Evolutionary conservation across 441 rosid species (phyloP), one percentile per base, ranked within the genome.

Genomic region (Adansonia rubrostipa): DNA sequence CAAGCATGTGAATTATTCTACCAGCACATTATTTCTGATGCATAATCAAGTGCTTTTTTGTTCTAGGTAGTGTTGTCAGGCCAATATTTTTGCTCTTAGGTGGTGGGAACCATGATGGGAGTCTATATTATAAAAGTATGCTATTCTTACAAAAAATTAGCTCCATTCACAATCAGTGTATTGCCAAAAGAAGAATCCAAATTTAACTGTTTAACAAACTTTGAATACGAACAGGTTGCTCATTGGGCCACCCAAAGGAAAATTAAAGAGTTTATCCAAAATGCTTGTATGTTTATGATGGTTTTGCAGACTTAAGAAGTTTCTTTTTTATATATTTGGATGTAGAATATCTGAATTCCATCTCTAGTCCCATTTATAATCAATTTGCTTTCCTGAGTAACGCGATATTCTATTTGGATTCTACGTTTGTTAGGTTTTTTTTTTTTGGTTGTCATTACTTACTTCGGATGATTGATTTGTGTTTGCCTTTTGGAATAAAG

Each of bases 191-290:
- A 62, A 74, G 79, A 53, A 71, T 65, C 53, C 44, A 36, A 20
- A 72, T 65, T 51, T 53, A 50, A 66, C 70, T 65, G 50, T 40
- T 65, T 42, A 40, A 14, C 54, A 13, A 51, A 66, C 17, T 58
- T 53, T 57, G 24, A 53, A 36, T 54, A 66, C 24, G 11, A 50
- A 50, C 62, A 65, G 22, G 54, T 66, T 64, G 33, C 28, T 64
- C 24, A 3, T 15, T 73, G 19, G 65, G 19, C 58, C 7, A 64
- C 14, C 47, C 9, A 48, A 40, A 45, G 17, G 10, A 71, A 22
- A 48, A 80, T 44, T 33, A 53, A 57, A 79, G 33, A 63, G 9
- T 51, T 50, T 24, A 44, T 74, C 66, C 67, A 71, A 75, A 61
- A 33, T 67, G 36, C 5, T 15, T 62, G 5, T 33, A 70, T 62